Base-by-base conservation (phyloP, 2,329 filamentous ascomycete species). In the Fusarium tanahbumbuense region DNA sequence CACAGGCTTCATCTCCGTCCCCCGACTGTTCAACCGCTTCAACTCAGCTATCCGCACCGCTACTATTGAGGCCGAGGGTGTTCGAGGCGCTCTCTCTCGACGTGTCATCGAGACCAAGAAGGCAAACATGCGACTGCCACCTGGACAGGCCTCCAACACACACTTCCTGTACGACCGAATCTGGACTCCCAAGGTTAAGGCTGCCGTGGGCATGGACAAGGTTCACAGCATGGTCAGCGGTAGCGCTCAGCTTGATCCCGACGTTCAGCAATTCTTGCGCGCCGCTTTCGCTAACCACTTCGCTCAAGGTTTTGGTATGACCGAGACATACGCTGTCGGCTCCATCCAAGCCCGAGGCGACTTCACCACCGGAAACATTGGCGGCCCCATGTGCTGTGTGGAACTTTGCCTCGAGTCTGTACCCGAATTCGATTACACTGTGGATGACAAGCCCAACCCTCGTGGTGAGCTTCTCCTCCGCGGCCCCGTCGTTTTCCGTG, bases 371-470 rank as follows among this genome's bases (percentile, higher is more conserved):
- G 94, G 93, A 66, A 97, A 94, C 81, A 95, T 95, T 73, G 96
- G 96, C 55, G 89, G 87, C 8, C 86, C 94, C 0, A 86, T 88
- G 65, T 85, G 89, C 10, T 86, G 85, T 64, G 81, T 87, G 11
- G 96, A 99, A 83, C 83, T 91, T 50, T 97, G 94, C 79, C 85
- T 98, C 59, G 85, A 91, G 78, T 97, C 94, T 55, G 92, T 97
- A 9, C 94, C 95, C 3, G 95, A 98, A 68, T 95, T 98, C 87
- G 95, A 98, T 59, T 99, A 99, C 83, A 87, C 90, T 2, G 89
- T 92, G 50, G 91, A 92, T 12, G 95, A 99, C 84, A 93, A 92
- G 84, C 96, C 96, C 6, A 86, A 92, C 78, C 94, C 96, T 5
- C 93, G 96, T 34, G 96, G 96, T 57, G 96, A 99, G 82, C 85